phyloP scores from a whole-genome alignment of 2,329 filamentous ascomycete genomes.

The Rugonectria rugulosa region DNA sequence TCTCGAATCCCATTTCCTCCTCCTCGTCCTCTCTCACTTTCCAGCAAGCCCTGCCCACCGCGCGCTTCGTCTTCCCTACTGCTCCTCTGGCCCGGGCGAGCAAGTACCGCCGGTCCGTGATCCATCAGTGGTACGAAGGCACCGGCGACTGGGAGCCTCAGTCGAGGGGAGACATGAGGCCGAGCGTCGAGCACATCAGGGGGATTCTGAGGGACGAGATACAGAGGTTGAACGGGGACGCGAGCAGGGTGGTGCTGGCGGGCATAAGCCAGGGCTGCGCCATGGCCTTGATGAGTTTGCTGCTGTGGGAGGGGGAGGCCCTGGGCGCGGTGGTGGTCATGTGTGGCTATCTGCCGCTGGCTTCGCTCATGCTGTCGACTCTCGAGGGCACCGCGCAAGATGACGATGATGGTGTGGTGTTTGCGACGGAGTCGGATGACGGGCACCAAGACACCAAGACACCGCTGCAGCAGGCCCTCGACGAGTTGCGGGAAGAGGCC shows the following conservation, averaged over 20 bases:
- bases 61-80: constrained; percentile 60
- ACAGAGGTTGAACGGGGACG: constrained; percentile 42
- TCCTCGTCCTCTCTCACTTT: constrained; percentile 31
- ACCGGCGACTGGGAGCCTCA: constrained; percentile 46
- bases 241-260: constrained; percentile 52
- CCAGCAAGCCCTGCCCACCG: constrained; percentile 47
- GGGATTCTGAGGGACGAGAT: constrained; percentile 47
- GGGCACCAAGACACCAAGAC: constrained; percentile 6
- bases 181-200: constrained; percentile 52
- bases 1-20: constrained; percentile 38
- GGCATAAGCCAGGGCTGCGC: constrained; percentile 65
- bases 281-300: constrained; percentile 49
- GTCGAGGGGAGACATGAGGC: constrained; percentile 45
- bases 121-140: constrained; percentile 48
- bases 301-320: constrained; percentile 52
- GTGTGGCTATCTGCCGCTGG: constrained; percentile 56
- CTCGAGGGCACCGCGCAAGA: constrained; percentile 10
- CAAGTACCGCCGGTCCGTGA: constrained; percentile 43
- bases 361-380: constrained; percentile 37
- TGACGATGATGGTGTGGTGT: constrained; percentile 7
- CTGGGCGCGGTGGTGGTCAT: constrained; percentile 52
- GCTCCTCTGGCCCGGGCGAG: constrained; percentile 48
- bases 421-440: constrained; percentile 22
- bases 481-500: constrained; percentile 39
- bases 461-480: constrained; percentile 30